Evolutionary conservation across 352 stramenopile species (phyloP).

Genomic region (Saprolegnia parasitica): DNA sequence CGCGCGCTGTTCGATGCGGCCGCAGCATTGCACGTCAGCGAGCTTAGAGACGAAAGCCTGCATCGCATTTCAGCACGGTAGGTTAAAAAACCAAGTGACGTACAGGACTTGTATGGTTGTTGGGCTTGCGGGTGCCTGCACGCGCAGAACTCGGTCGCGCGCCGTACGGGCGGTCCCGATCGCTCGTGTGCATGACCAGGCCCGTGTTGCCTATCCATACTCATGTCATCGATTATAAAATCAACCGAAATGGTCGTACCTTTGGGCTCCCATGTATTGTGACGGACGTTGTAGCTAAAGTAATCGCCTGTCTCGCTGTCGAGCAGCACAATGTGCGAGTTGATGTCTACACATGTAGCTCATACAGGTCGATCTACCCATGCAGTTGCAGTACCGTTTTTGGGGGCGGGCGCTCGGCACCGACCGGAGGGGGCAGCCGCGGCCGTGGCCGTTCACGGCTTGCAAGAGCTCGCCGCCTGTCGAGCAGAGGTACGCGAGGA

Average conservation of each 20-base stretch:
- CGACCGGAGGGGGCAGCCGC: conserved; percentile 42
- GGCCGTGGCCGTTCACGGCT: conserved; percentile 60
- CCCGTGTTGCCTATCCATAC: conserved; percentile 47
- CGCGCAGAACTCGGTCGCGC: conserved; percentile 55
- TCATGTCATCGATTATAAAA: too few relatives aligned
- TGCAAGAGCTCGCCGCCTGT: conserved; percentile 59
- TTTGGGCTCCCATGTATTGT: conserved; percentile 51
- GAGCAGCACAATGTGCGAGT: conserved; percentile 42
- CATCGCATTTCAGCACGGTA: conserved; percentile 32
- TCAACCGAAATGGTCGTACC: conserved; percentile 31
- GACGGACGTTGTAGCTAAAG: conserved; percentile 42
- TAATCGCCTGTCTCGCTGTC: conserved; percentile 72
- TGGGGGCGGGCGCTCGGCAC: conserved; percentile 38
- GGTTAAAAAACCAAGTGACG: background rate
- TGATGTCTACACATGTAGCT: conserved; percentile 22
- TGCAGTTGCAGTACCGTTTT: conserved; percentile 23
- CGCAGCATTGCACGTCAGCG: conserved; percentile 60
- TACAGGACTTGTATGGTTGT: conserved; percentile 8
- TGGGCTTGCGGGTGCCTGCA: conserved; percentile 46
- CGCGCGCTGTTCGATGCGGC: conserved; percentile 47
- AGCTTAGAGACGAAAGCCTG: conserved; percentile 48
- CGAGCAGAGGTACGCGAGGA: conserved; percentile 66
- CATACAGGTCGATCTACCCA: too few relatives aligned
- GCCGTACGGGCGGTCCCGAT: conserved; percentile 52
- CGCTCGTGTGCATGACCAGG: conserved; percentile 58